phyloP scores from a whole-genome alignment of 352 stramenopile genomes.

The Peronospora belbahrii region DNA sequence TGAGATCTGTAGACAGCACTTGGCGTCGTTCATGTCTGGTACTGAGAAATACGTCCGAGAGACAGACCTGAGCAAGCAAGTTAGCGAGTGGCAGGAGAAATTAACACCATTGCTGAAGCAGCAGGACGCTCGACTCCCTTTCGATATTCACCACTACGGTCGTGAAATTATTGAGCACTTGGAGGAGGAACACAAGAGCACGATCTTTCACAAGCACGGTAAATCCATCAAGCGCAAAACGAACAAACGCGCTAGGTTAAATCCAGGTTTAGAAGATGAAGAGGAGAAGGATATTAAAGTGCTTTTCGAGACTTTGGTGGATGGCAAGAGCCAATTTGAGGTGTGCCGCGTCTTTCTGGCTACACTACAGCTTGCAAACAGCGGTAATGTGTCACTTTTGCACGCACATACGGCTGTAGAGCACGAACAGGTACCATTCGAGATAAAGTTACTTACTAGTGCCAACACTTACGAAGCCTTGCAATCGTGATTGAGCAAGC shows the following conservation, averaged over 20 bases:
- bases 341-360: slow-evolving; percentile 88
- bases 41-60: slow-evolving; percentile 73
- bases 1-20: slow-evolving; percentile 66
- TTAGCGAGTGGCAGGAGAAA: slow-evolving; percentile 74
- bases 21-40: slow-evolving; percentile 76
- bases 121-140: slow-evolving; percentile 54
- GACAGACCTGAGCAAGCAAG: slow-evolving; percentile 53
- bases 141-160: slow-evolving; percentile 71
- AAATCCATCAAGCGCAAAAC: slow-evolving; percentile 13
- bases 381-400: slow-evolving; percentile 75
- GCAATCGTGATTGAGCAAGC: slow-evolving; percentile 29
- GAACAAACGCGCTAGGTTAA: slow-evolving; percentile 25
- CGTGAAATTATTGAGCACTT: slow-evolving; percentile 50
- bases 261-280: slow-evolving; percentile 12
- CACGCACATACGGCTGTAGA: slow-evolving; percentile 61
- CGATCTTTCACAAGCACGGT: slow-evolving; percentile 17
- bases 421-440: slow-evolving; percentile 46
- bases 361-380: slow-evolving; percentile 88
- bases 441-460: slow-evolving; percentile 62
- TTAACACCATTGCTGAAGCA: slow-evolving; percentile 61
- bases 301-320: slow-evolving; percentile 51
- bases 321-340: slow-evolving; percentile 54
- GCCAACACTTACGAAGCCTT: slow-evolving; percentile 55
- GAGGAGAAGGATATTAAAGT: slow-evolving; percentile 19
- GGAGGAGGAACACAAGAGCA: slow-evolving; percentile 28